Evolutionary conservation across 208 protist genomes (phyloP).

Genomic region (Acanthamoeba divionensis): DNA sequence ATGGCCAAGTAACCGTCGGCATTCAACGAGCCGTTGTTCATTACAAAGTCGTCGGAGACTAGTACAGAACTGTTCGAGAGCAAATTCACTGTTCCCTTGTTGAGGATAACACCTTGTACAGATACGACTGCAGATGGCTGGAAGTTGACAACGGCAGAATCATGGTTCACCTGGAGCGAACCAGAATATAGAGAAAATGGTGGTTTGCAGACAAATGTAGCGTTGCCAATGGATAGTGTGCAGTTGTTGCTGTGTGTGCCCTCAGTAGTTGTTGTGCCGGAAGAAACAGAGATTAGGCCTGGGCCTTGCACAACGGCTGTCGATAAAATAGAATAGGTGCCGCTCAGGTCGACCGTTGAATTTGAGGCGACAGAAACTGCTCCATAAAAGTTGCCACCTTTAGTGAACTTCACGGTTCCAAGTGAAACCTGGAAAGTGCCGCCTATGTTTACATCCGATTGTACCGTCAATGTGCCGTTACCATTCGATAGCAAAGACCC

Average conservation of each 20-base stretch:
- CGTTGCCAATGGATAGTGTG: background rate
- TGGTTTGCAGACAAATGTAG: background rate
- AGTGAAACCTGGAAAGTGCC: background rate
- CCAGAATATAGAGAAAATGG: background rate
- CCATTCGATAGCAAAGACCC: too few species aligned
- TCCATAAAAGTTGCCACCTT: background rate
- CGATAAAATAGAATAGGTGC: background rate
- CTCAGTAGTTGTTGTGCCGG: slow-evolving; percentile 10
- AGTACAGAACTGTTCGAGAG: too few species aligned
- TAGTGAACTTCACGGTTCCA: background rate
- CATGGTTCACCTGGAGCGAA: background rate
- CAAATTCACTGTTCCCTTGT: background rate
- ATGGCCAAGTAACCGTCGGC: background rate
- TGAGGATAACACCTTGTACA: background rate
- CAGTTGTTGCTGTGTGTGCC: background rate
- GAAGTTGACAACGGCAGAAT: background rate
- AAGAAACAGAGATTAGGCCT: slow-evolving; percentile 20
- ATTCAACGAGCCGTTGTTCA: slow-evolving; percentile 2
- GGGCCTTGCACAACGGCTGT: background rate
- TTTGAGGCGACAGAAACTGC: background rate
- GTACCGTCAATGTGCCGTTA: background rate
- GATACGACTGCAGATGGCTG: too few species aligned
- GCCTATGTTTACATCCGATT: background rate
- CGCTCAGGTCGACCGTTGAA: background rate
- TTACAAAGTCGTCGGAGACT: background rate